Evolutionary conservation across 2,329 filamentous ascomycete genomes (phyloP), one percentile per base, ranked within the genome.

Genomic region (Penicillium sp.): DNA sequence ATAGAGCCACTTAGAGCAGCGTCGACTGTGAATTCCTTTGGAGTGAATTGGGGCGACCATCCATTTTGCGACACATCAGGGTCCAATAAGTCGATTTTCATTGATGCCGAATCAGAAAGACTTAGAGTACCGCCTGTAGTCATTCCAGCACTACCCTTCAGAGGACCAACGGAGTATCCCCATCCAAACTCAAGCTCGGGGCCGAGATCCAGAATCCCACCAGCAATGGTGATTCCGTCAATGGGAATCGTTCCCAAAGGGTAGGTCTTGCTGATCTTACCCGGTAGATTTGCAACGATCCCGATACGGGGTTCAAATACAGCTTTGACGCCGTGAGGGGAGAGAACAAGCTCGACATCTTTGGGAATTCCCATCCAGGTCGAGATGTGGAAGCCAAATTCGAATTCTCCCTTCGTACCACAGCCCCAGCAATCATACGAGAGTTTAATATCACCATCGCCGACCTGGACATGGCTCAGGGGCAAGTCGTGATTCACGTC

Each of bases 61-160:
- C 57, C 59, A 9, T 40, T 50, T 9, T 54, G 33, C 8, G 56
- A 58, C 19, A 59, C 50, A 29, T 59, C 55, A 8, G 61, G 53
- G 16, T 44, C 36, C 5, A 55, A 42, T 18, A 67, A 46, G 7
- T 59, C 53, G 16, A 67, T 51, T 8, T 55, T 55, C 29, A 65
- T 52, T 34, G 58, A 52, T 9, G 63, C 62, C n/a, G 58, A 56
- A 33, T 64, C 55, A 6, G 46, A 39, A 31, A 67, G 36, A 31
- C 51, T 56, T 5, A 65, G 29, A 9, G 54, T 52, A 6, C 64
- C 53, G 2, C 63, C 62, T 6, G 60, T 45, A 8, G 54, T 54
- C n/a, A 67, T 45, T 10, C 51, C 48, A 8, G 64, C 63, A 23
- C 56, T 54, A n/a, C 64, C 64, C 24, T 60, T 55, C 1, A 67